phyloP scores from a whole-genome alignment of 2,329 filamentous ascomycete species.

The Grosmannia penicillata region DNA sequence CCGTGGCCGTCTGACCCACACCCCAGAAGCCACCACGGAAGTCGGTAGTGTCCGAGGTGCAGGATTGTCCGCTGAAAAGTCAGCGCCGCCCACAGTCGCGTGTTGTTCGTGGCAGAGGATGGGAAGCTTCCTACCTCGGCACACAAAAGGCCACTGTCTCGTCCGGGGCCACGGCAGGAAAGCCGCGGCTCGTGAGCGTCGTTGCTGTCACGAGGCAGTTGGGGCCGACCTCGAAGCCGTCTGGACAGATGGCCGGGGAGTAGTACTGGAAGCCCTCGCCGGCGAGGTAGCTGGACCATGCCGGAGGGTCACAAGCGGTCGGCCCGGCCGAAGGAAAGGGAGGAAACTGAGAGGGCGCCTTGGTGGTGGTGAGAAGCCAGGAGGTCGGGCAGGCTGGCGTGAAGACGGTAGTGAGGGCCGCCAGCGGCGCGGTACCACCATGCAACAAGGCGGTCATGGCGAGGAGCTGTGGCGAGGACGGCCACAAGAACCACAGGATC shows the following conservation, averaged over 20 bases:
- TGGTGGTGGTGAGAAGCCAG: slow-evolving; percentile 25
- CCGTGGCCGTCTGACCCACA: slow-evolving; percentile 12
- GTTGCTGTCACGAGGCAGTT: slow-evolving; percentile 13
- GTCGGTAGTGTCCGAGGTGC: slow-evolving; percentile 25
- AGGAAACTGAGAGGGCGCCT: slow-evolving; percentile 24
- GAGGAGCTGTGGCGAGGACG: background rate
- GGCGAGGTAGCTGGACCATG: slow-evolving; percentile 20
- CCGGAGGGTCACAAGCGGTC: slow-evolving; percentile 16
- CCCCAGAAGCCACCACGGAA: slow-evolving; percentile 25
- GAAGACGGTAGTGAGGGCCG: slow-evolving; percentile 25
- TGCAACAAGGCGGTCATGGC: slow-evolving; percentile 11
- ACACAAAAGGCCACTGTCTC: slow-evolving; percentile 13
- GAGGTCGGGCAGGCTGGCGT: slow-evolving; percentile 22
- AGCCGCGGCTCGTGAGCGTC: slow-evolving; percentile 7
- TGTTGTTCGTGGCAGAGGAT: too few species aligned
- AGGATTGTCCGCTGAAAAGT: slow-evolving; percentile 18
- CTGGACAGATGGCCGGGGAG: slow-evolving; percentile 24
- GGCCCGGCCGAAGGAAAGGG: slow-evolving; percentile 15
- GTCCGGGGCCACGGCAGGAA: slow-evolving; percentile 8
- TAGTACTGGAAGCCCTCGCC: slow-evolving; percentile 22
- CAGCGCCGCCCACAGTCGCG: too few species aligned
- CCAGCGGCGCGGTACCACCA: slow-evolving; percentile 17
- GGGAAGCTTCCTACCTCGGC: slow-evolving; percentile 12
- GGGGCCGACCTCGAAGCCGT: slow-evolving; percentile 20
- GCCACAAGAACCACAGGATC: too few species aligned